Conservation (phyloP, 352 stramenopile genomes). For the Phytopythium vexans region DNA sequence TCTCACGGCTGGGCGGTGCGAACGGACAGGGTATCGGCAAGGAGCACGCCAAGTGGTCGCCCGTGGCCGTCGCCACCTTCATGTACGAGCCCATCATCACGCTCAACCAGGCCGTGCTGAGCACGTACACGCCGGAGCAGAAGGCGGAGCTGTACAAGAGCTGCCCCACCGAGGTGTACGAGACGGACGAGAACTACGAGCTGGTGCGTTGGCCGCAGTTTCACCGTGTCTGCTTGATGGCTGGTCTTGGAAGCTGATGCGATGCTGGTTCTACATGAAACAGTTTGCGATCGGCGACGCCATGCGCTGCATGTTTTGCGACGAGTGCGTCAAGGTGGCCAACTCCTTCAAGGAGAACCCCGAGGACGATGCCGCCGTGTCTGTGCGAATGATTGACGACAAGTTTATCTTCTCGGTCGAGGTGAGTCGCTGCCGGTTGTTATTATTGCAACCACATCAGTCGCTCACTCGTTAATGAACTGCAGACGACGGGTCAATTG, state of each 20-base stretch:
- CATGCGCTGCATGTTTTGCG: conserved; percentile 93
- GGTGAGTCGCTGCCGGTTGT: conserved; percentile 22
- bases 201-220: conserved; percentile 25
- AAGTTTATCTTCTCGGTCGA: conserved; percentile 97
- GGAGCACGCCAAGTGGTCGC: conserved; percentile 97
- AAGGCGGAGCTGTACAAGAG: conserved; percentile 95
- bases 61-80: conserved; percentile 94
- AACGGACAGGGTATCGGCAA: conserved; percentile 90
- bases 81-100: conserved; percentile 91
- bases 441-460: background rate
- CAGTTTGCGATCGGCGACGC: conserved; percentile 62
- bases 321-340: conserved; percentile 92
- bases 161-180: conserved; percentile 93
- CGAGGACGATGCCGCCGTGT: conserved; percentile 94
- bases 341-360: conserved; percentile 93
- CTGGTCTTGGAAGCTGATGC: background rate
- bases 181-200: conserved; percentile 91
- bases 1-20: too few species aligned
- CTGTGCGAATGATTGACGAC: conserved; percentile 85
- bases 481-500: conserved; percentile 78
- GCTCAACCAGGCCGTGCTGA: conserved; percentile 90
- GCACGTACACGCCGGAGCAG: conserved; percentile 92
- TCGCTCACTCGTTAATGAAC: background rate
- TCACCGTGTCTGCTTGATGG: background rate
- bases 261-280: background rate